Evolutionary conservation across 1,284 basidiomycete species (phyloP), one percentile per base, ranked within the genome.

Genomic region (Volvariella volvacea): DNA sequence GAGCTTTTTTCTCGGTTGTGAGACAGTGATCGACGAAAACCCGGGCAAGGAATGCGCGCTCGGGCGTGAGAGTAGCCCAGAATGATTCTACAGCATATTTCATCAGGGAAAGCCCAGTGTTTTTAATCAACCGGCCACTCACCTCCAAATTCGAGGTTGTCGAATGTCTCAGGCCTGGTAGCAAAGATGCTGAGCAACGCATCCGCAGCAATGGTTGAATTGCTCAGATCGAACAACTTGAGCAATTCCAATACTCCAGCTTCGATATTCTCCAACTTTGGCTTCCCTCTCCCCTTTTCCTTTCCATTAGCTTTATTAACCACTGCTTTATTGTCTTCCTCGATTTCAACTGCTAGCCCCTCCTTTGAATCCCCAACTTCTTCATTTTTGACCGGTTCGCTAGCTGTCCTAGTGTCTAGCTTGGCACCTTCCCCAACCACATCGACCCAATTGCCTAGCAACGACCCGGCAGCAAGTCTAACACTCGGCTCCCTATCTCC

Each of bases 401-500:
- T 12, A 28, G 25, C 25, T 6, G 25, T 12, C 25, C 12, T 12
- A 12, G 12, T 28, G 6, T 28, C 25, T 6, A 12, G 25, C 55
- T 61, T n/a, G n/a, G n/a, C 10, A 36, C 15, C 8, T 16, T 36
- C 34, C 50, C 49, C 48, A 17, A 68, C 55, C 30, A 71, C 66
- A 46, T 88, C 80, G 2, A 87, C 73, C 92, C 92, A 95, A 7
- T 67, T 68, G 0, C 71, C 76, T 8, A 95, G 63, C 43, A 96
- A 75, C 4, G 76, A 78, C 1, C 76, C 82, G 0, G 90, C 85
- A 0, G 91, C 90, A 19, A 75, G 70, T 33, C 82, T 75, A 4
- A 98, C 92, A 6, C 64, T 66, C 0, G 76, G 70, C 51, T 96
- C 92, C 39, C 94, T 78, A 62, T 98, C 95, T 0, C 88, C 85